Evolutionary conservation across 1,284 basidiomycete genomes (phyloP).

Genomic region (Pulchroboletus neoregius): DNA sequence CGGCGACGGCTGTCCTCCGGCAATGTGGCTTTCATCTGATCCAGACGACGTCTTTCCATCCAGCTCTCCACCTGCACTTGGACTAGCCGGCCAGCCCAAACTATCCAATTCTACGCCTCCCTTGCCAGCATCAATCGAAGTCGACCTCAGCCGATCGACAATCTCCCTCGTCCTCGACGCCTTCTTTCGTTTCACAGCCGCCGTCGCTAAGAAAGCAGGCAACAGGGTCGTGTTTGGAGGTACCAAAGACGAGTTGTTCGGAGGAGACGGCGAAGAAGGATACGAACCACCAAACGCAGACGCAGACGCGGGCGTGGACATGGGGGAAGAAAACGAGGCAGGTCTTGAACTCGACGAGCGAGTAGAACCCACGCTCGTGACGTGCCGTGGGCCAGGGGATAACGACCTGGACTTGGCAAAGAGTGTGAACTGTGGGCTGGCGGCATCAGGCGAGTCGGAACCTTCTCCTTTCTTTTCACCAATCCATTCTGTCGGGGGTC

Average conservation of each 20-base stretch:
- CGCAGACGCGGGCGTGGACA: conserved; percentile 4
- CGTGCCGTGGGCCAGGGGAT: conserved; percentile 18
- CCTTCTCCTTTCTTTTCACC: conserved; percentile 5
- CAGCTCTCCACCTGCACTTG: conserved; percentile 5
- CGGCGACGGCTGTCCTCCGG: conserved; percentile 1
- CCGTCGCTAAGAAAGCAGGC: conserved; percentile 24
- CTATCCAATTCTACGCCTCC: conserved; percentile 5
- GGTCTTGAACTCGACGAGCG: conserved; percentile 10
- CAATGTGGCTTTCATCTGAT: conserved; percentile 8
- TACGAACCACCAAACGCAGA: conserved; percentile 14
- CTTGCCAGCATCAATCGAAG: conserved; percentile 24
- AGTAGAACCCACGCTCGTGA: conserved; percentile 1
- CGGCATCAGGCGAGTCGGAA: neutral
- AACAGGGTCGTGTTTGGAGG: conserved; percentile 16
- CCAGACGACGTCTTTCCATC: conserved; percentile 10
- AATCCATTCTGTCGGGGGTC: conserved; percentile 1
- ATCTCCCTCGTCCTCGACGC: conserved; percentile 30
- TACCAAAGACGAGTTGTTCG: neutral
- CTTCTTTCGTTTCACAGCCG: conserved; percentile 25
- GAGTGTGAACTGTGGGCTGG: neutral
- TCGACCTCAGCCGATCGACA: conserved; percentile 28
- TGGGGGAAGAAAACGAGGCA: conserved; percentile 11
- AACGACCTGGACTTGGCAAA: conserved; percentile 15
- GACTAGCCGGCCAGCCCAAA: conserved; percentile 18
- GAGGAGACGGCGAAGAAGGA: conserved; percentile 13